These are phyloP conservation scores for Hypocreales sp. DNA, from an alignment of 2,329 filamentous ascomycete species.

Conservation along the genomic window DNA sequence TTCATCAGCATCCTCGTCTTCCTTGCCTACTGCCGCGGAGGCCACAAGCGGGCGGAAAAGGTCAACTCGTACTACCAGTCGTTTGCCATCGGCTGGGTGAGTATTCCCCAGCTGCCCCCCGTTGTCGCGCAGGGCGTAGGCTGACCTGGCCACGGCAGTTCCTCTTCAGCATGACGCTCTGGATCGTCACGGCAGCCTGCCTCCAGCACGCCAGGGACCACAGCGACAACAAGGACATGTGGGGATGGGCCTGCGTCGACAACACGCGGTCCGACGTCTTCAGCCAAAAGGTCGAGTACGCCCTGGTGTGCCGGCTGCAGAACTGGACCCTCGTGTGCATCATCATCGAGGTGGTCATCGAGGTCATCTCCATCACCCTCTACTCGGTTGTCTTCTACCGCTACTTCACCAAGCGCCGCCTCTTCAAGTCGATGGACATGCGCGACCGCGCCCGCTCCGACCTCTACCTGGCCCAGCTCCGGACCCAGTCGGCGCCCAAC, in stretches of 20 bases:
- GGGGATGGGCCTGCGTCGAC: constrained; percentile 95
- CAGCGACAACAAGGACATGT: constrained; percentile 68
- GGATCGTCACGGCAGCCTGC: constrained; percentile 72
- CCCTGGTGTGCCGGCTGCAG: constrained; percentile 77
- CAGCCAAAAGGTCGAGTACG: constrained; percentile 68
- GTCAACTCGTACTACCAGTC: constrained; percentile 89
- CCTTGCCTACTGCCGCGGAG: constrained; percentile 73
- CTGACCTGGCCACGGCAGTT: constrained; percentile 32
- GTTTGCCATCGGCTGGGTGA: constrained; percentile 69
- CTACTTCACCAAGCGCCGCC: constrained; percentile 89
- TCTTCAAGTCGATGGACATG: constrained; percentile 91
- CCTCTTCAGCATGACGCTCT: constrained; percentile 83
- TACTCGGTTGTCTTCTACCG: constrained; percentile 95
- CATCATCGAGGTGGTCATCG: constrained; percentile 90
- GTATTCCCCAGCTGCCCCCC: too few species aligned
- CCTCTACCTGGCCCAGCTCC: constrained; percentile 79
- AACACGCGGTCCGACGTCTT: constrained; percentile 72
- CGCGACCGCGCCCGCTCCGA: constrained; percentile 90
- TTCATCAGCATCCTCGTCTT: constrained; percentile 67
- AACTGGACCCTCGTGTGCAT: constrained; percentile 95
- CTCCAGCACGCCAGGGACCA: constrained; percentile 65
- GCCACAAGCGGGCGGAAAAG: constrained; percentile 80
- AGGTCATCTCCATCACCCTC: constrained; percentile 78
- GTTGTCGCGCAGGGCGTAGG: too few species aligned
- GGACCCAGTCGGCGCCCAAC: constrained; percentile 80